Base-by-base conservation (phyloP, 169 alveolate genomes). In the Plasmodium gallinaceum region DNA sequence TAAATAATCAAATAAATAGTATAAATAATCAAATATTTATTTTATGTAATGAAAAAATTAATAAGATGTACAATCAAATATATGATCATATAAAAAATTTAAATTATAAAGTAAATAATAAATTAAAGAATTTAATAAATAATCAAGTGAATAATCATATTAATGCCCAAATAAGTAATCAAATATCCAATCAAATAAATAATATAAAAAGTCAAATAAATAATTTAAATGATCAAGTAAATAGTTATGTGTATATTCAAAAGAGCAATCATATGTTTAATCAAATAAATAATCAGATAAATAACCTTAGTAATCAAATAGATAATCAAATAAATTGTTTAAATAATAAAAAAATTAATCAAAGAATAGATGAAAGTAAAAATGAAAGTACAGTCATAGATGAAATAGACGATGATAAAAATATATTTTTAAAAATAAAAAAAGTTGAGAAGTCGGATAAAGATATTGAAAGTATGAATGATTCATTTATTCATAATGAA, bases 21-120 rank as follows among this genome's bases (percentile, higher is more conserved):
- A 18, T 42, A 26, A 74, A 74, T 64, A 74, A 60, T 20, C 32
- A 74, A 74, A 74, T 74, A 37, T 48, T 58, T 24, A 58, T 39
- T 61, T 74, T 74, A 74, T 58, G 12, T 51, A 60, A 20, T 5
- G 52, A 74, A 60, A 74, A 74, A 74, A 74, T 74, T 74, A 74
- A 60, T 64, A 74, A 74, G 57, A 74, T 74, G 58, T 74, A 74
- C 32, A 51, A 60, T 10, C 88, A 74, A 48, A 60, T 74, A 74
- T 14, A 37, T 16, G 10, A 22, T 32, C 16, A 74, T 65, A 24
- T 51, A 10, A 39, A 37, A 2, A 39, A 48, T 42, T 24, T 74
- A 74, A n/a, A 74, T 51, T 54, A 74, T 0, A 72, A 74, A 37
- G 9, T 74, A 74, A 51, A 0, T 24, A 74, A 74, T 22, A 43